These are phyloP conservation scores for Picochlorum sp. DNA, from an alignment of 139 green algal species.

Conservation along the genomic window DNA sequence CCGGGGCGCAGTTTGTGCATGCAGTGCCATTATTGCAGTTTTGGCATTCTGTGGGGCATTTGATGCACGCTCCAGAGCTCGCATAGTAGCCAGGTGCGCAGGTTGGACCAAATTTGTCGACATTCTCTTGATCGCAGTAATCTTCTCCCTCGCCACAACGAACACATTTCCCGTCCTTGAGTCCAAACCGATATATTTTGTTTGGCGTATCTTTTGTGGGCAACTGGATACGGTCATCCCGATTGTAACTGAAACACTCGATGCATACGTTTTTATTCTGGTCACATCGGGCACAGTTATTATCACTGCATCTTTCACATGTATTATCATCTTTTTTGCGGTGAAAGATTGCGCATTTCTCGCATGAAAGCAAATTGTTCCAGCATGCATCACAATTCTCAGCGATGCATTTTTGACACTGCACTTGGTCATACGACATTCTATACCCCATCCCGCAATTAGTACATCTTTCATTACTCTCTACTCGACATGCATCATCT, in stretches of 20 bases:
- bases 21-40: not conserved
- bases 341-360: not conserved
- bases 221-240: not conserved
- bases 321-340: not conserved
- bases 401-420: not conserved
- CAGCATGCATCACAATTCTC: not conserved
- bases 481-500: not conserved
- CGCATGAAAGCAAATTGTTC: not conserved
- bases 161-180: not conserved
- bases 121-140: not conserved
- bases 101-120: not conserved
- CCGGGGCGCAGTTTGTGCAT: not conserved
- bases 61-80: not conserved
- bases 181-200: not conserved
- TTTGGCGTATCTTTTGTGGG: not conserved
- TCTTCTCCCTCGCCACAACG: not conserved
- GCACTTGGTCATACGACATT: not conserved
- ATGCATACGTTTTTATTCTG: not conserved
- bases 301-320: not conserved
- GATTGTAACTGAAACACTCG: not conserved
- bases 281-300: not conserved
- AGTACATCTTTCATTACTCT: not conserved
- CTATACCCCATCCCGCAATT: not conserved
- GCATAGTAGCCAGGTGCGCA: not conserved
- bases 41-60: not conserved